Evolutionary conservation across 176 grass and related monocot genomes (phyloP).

Genomic region (Juncus effusus): DNA sequence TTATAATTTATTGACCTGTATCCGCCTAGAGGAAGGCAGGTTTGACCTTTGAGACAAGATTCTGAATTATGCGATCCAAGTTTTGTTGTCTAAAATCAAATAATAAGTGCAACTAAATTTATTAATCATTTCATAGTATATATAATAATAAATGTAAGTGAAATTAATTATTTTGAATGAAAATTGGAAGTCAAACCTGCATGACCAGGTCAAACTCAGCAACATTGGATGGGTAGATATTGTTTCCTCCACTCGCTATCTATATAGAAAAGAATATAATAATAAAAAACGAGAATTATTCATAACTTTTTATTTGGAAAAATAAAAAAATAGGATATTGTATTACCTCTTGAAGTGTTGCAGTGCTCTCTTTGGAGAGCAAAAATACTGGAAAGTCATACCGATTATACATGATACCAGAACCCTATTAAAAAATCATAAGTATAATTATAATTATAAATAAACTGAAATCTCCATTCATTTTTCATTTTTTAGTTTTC

Average conservation of each 20-base stretch:
- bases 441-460: slow-evolving; percentile 16
- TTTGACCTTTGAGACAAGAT: slow-evolving; percentile 69
- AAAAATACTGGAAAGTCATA: slow-evolving; percentile 94
- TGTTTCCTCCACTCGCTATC: slow-evolving; percentile 45
- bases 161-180: slow-evolving; percentile 3
- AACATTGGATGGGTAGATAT: slow-evolving; percentile 61
- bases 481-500: slow-evolving; percentile 20
- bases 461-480: neutral
- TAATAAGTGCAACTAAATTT: slow-evolving; percentile 23
- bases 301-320: slow-evolving; percentile 1
- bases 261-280: slow-evolving; percentile 42
- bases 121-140: slow-evolving; percentile 4
- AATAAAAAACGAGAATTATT: slow-evolving; percentile 13
- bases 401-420: slow-evolving; percentile 83
- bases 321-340: neutral
- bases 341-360: slow-evolving; percentile 61
- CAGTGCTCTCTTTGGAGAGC: slow-evolving; percentile 56
- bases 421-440: slow-evolving; percentile 58
- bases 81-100: slow-evolving; percentile 75
- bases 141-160: slow-evolving; percentile 13
- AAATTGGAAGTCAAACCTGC: slow-evolving; percentile 60
- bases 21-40: slow-evolving; percentile 91
- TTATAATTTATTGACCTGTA: slow-evolving; percentile 55
- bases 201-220: slow-evolving; percentile 95
- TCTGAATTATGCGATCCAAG: slow-evolving; percentile 70